Evolutionary conservation across 192 early-diverging fungal species (phyloP), one percentile per base, ranked within the genome.

Genomic region (Backusella tuberculispora): DNA sequence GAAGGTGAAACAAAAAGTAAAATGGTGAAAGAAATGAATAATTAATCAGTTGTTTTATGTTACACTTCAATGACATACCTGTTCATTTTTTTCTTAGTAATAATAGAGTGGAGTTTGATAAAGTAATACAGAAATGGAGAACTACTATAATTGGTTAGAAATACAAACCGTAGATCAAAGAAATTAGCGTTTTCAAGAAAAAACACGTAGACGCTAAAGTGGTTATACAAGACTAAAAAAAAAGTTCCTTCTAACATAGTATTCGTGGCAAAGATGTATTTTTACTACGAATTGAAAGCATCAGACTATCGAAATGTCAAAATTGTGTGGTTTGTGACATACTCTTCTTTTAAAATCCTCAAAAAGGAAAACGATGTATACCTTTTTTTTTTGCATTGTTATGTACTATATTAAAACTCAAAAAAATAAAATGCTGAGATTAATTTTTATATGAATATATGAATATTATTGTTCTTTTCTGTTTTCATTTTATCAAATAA

Each of bases 161-260:
- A 19, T 53, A 53, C 19, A 53, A 24, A 53, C 50, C n/a, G 19
- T 53, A 53, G 50, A 53, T 53, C 50, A 53, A 53, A 53, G 50
- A 53, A 53, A 53, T 17, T 53, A 53, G 50, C n/a, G 50, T 19
- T 53, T 53, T 53, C 50, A 53, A 53, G 50, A 53, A 53, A 53
- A 3, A 12, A 7, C 19, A 9, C 19, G 17, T 53, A 9, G 50
- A 8, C n/a, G 10, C 2, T 53, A 21, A 53, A 53, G 50, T 53
- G 50, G 50, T 53, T 19, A 21, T 53, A 53, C 50, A 19, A 53
- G 50, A 19, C 50, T 53, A 53, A 53, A 53, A 53, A 53, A 53
- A 34, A 34, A n/a, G n/a, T n/a, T 6, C 0, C 50, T 19, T 53
- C 19, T 53, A 53, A 19, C 50, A 53, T 53, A 17, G 19, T 9